A percentile compares a stretch with the other conserved stretches of the same genome.
Evolutionary conservation across 495 filamentous ascomycete genomes (phyloP).

Genomic region (Penicillium verhagenii): DNA sequence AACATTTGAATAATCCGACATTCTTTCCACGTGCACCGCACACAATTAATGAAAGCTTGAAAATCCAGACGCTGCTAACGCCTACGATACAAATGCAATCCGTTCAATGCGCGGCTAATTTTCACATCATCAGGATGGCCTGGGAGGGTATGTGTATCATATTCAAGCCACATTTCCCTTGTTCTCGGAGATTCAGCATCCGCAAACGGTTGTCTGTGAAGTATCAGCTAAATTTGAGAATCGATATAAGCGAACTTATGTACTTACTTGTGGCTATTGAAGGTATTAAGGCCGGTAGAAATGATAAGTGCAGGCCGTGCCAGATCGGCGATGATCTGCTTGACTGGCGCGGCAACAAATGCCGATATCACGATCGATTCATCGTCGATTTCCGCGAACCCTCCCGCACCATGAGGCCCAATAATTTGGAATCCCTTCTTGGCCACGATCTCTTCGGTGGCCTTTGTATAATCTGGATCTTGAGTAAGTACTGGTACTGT

Average conservation of each 20-base stretch:
- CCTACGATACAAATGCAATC: conserved; percentile 24
- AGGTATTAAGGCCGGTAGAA: conserved; percentile 24
- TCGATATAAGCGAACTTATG: conserved; percentile 28
- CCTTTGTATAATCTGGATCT: conserved; percentile 33
- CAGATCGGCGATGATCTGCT: conserved; percentile 37
- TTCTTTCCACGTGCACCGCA: too few relatives aligned
- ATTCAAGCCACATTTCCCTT: conserved; percentile 34
- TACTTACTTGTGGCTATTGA: conserved; percentile 31
- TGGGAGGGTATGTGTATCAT: conserved; percentile 28
- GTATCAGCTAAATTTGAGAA: conserved; percentile 24
- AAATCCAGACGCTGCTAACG: too few relatives aligned
- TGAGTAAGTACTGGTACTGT: conserved; percentile 26
- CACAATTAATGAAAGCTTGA: too few relatives aligned
- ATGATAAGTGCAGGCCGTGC: conserved; percentile 32
- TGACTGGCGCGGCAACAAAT: conserved; percentile 32
- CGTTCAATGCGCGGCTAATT: conserved; percentile 25
- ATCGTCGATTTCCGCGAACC: conserved; percentile 40
- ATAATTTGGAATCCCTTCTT: conserved; percentile 38
- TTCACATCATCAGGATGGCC: conserved; percentile 28
- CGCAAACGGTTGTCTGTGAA: conserved; percentile 28
- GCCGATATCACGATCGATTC: conserved; percentile 33
- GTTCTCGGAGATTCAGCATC: conserved; percentile 41
- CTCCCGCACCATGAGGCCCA: conserved; percentile 36
- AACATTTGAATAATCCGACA: too few relatives aligned
- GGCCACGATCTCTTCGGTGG: conserved; percentile 29